Evolutionary conservation across 768 basidiomycete genomes (phyloP), one percentile per base, ranked within the genome.

Genomic region (Hemileccinum impolitum): DNA sequence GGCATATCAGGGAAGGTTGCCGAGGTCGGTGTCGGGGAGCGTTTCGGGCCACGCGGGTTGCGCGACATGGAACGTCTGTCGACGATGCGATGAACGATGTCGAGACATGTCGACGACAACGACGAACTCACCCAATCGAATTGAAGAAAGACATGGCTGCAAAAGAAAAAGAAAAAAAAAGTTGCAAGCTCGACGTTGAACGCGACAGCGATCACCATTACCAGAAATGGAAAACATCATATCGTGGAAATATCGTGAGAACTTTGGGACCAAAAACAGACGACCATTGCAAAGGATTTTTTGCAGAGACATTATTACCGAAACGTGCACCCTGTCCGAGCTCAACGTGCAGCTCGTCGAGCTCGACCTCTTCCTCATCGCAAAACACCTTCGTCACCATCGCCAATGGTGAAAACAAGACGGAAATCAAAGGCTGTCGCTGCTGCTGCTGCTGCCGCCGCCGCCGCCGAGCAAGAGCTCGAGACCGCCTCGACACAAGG

Each of bases 131-230:
- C 87, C 87, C 84, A 44, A 90, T 79, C 25, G 85, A 83, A 62
- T 89, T 89, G 72, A 90, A 89, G 71, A 89, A 90, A 28, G 87
- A 90, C 87, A 90, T 89, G 19, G 9, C 9, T 17, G 43, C 13
- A 34, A 25, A 32, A 25, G n/a, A 12, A 41, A 26, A 50, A 26
- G 13, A 14, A 37, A 43, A 37, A 47, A 32, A 40, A 17, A n/a
- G 43, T n/a, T 10, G 21, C 25, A 38, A 38, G 26, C 12, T 21
- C 11, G 36, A 45, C n/a, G 9, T 28, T 28, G 9, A 28, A 28
- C 26, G 5, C 23, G 23, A 23, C 46, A 31, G 31, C 32, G 30
- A 57, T 57, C 54, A 36, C 17, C 17, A 26, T 26, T 37, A 0
- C 51, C 42, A 2, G n/a, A 58, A 43, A 36, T 5, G 48, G 51